Percentiles rank a stretch among this genome's conserved stretches.
Conservation (phyloP, 192 early-diverging fungal genomes). For the Coemansia nantahalensis region DNA sequence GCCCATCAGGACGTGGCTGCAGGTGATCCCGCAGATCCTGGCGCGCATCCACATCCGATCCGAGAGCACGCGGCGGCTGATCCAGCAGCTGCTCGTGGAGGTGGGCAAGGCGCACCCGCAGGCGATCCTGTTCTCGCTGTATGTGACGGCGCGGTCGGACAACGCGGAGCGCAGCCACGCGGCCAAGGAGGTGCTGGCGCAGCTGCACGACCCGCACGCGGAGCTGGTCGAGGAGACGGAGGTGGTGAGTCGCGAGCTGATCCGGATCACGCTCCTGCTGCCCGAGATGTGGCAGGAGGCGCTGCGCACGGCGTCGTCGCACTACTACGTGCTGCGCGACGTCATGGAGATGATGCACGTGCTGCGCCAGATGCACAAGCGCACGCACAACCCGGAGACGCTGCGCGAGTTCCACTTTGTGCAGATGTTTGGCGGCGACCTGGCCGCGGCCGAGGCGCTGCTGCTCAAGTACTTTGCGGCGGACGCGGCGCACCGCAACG, state of each 20-base stretch:
- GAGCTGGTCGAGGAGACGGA: constrained; percentile 86
- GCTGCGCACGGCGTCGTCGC: constrained; percentile 78
- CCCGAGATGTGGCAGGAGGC: constrained; percentile 98
- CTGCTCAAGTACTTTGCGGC: constrained; percentile 64
- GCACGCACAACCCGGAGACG: constrained; percentile 77
- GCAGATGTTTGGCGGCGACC: constrained; percentile 86
- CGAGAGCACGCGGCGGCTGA: constrained; percentile 76
- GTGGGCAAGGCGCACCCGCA: constrained; percentile 97
- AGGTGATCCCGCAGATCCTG: constrained; percentile 98
- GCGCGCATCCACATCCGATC: constrained; percentile 88
- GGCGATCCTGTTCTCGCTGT: constrained; percentile 95
- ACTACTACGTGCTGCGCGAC: constrained; percentile 78
- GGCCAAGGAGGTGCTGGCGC: constrained; percentile 87
- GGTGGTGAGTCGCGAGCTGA: constrained; percentile 93
- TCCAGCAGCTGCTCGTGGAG: constrained; percentile 87
- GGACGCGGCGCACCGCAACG: constrained; percentile 63
- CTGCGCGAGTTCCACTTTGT: constrained; percentile 91
- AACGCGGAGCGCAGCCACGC: constrained; percentile 63
- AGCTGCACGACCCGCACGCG: constrained; percentile 80
- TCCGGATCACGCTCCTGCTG: constrained; percentile 94
- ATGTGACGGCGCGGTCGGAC: constrained; percentile 92
- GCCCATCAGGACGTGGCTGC: constrained; percentile 92
- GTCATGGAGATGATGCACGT: constrained; percentile 87
- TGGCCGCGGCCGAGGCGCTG: constrained; percentile 88
- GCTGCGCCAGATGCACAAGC: constrained; percentile 81